Base-by-base conservation (phyloP, 163 green algal species). In the Volvox carteri region DNA sequence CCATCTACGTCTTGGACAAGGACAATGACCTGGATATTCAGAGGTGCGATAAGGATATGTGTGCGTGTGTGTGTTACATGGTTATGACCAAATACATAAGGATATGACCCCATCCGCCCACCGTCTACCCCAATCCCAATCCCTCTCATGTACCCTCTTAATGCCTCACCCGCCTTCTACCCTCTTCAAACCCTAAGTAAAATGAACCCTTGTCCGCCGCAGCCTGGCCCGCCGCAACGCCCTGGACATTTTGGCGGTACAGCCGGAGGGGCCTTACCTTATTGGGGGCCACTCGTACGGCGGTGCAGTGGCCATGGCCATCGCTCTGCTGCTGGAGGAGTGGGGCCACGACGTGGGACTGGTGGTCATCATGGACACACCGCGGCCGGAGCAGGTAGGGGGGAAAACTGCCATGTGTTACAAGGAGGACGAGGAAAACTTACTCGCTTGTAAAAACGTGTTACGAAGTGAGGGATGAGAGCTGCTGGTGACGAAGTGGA, bases 1-100 rank as follows among this genome's bases (percentile, higher is more conserved):
- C 96, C 54, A 98, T 98, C 78, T 98, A 98, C 52, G 96, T 98
- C 50, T 90, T 98, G 80, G 96, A 98, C 92, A 98, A 98, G 91
- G 96, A 98, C 94, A 98, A 98, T 70, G 96, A 98, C 87, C 91
- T 98, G 21, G 93, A 95, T 87, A 95, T 98, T 25, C 70, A 44
- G 37, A 70, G 70, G 84, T 89, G 35, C 0, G 79, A 1, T 50
- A 28, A 18, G 30, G 1, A 9, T n/a, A n/a, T n/a, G n/a, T n/a
- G n/a, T n/a, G n/a, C n/a, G n/a, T n/a, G n/a, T n/a, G n/a, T n/a
- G n/a, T n/a, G n/a, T n/a, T n/a, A n/a, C n/a, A n/a, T n/a, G n/a
- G n/a, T n/a, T n/a, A n/a, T n/a, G n/a, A n/a, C n/a, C n/a, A n/a
- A n/a, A n/a, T n/a, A n/a, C n/a, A n/a, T n/a, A n/a, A n/a, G n/a